Evolutionary conservation across 1,284 basidiomycete genomes (phyloP).

Genomic region (Mrakiaceae sp.): DNA sequence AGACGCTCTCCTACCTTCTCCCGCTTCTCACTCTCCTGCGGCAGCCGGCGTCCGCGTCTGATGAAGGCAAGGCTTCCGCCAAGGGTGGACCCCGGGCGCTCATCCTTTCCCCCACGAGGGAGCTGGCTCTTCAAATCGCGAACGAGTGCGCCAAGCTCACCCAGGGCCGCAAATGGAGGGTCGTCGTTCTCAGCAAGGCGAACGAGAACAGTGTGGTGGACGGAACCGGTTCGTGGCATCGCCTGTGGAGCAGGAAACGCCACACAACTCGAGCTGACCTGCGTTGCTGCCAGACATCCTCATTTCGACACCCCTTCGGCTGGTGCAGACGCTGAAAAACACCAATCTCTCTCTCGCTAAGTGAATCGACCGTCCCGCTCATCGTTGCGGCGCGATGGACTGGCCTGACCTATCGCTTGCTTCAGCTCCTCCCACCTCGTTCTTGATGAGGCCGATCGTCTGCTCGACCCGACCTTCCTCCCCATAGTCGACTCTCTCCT

Average conservation of each 20-base stretch:
- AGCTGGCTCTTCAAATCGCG: slow-evolving; percentile 92
- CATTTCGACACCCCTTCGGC: slow-evolving; percentile 65
- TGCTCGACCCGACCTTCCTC: slow-evolving; percentile 80
- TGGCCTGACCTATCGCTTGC: not conserved
- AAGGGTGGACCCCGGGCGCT: slow-evolving; percentile 57
- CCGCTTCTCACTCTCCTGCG: slow-evolving; percentile 60
- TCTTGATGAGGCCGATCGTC: slow-evolving; percentile 81
- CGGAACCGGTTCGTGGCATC: slow-evolving; percentile 24
- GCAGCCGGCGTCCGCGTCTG: slow-evolving; percentile 43
- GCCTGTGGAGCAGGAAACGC: not conserved
- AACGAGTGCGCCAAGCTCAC: slow-evolving; percentile 80
- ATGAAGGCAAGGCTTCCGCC: not conserved
- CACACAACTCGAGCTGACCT: too few relatives aligned
- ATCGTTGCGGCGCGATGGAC: not conserved
- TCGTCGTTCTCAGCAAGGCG: slow-evolving; percentile 73
- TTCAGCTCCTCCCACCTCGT: slow-evolving; percentile 67
- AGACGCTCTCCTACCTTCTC: slow-evolving; percentile 79
- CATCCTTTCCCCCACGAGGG: slow-evolving; percentile 82
- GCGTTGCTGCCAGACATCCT: slow-evolving; percentile 49
- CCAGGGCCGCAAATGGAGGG: slow-evolving; percentile 69
- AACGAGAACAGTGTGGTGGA: slow-evolving; percentile 38
- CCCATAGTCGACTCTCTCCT: slow-evolving; percentile 82
- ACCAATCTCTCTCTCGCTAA: slow-evolving; percentile 56
- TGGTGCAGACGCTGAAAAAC: slow-evolving; percentile 61
- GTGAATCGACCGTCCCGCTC: slow-evolving; percentile 40